Base-by-base conservation (phyloP, 225 moss, liverwort and hornwort genomes). In the Marchantia paleacea region DNA sequence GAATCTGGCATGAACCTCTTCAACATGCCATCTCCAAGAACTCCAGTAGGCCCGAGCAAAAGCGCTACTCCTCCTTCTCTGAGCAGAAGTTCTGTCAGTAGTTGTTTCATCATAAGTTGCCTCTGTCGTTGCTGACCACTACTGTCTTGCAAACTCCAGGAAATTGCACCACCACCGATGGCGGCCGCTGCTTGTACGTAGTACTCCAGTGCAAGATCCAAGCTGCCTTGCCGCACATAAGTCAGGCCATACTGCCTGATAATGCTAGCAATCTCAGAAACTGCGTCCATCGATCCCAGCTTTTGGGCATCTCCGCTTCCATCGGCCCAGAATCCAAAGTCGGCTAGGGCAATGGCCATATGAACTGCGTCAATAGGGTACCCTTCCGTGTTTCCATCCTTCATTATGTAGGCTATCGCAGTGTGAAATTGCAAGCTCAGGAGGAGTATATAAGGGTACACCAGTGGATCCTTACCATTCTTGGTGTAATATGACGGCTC, bases 401-500 rank as follows among this genome's bases (percentile, higher is more conserved):
- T 94, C 80, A 92, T 90, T 51, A 97, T 86, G 69, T 93, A 94
- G 3, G 91, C 85, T 71, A 97, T 89, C 15, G 97, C 97, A 22
- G 92, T 88, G 82, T 97, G 92, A 50, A 92, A 90, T 80, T 97
- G 97, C 72, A 97, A 84, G 85, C 93, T 97, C 73, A 97, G 90
- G 29, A 97, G 92, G 58, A 97, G 92, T 25, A 97, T 91, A 49
- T 97, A 97, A 0, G 94, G 97, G 72, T 92, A 97, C 14, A 97
- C 97, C 75, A 97, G 74, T 30, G 97, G 97, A 81, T 97, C 94
- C 79, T 94, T 97, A 47, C 97, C 97, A 80, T 94, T 97, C 80
- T 94, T 97, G n/a, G 97, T 97, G 79, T 97, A 97, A 76, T 97
- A 90, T 29, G 94, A 92, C 49, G 97, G 94, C 74, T 94, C 95